Conservation (phyloP, 257 asterid genomes). For the Solanum verrucosum region DNA sequence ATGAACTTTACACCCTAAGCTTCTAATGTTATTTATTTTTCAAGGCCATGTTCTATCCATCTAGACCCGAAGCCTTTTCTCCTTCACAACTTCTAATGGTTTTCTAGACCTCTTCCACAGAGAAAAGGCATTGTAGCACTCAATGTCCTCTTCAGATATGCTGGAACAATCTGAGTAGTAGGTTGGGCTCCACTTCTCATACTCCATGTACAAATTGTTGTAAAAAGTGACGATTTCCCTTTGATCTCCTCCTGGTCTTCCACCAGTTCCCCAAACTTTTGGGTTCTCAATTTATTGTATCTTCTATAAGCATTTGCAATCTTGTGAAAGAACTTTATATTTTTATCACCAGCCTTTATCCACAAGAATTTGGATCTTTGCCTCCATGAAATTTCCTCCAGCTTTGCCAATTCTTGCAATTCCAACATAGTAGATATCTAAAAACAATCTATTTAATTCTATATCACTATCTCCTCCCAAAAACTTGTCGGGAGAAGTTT, state of each 20-base stretch:
- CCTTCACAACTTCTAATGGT: not conserved
- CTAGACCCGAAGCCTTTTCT: not conserved
- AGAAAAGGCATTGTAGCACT: not conserved
- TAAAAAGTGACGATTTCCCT: not conserved
- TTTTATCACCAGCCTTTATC: not conserved
- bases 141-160: not conserved
- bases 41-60: not conserved
- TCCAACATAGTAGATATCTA: not conserved
- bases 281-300: not conserved
- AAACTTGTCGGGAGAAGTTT: not conserved
- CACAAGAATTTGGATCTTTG: not conserved
- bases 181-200: not conserved
- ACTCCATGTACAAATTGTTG: not conserved
- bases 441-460: not conserved
- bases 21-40: not conserved
- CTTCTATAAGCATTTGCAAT: not conserved
- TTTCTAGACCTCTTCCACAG: not conserved
- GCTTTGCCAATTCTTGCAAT: not conserved
- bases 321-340: not conserved
- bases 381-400: not conserved
- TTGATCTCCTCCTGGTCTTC: not conserved
- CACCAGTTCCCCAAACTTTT: not conserved
- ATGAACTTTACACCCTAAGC: not conserved
- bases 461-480: not conserved
- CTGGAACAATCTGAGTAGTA: not conserved